Base-by-base conservation (phyloP, 108 stramenopile genomes). In the Cyclostephanos tholiformis region DNA sequence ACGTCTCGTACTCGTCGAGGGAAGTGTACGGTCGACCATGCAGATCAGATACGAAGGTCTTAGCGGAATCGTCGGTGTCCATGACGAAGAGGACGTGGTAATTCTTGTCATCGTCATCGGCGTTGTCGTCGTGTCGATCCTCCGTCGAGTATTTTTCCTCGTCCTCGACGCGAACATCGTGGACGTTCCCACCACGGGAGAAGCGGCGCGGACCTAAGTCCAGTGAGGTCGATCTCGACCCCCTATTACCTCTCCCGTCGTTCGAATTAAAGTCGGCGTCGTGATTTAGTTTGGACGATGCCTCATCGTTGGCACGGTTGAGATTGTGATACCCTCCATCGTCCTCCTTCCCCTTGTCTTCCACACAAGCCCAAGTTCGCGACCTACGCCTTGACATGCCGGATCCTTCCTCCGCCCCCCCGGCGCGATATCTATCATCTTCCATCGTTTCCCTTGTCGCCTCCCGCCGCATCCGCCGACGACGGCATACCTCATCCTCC, bases 21-120 rank as follows among this genome's bases (percentile, higher is more conserved):
- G 69, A 79, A 9, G 89, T 91, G 59, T 88, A 95, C 23, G 91
- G 90, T 67, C 79, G 77, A 8, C 79, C 76, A 74, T 89, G 69
- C 51, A 91, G 79, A 67, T 89, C 86, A 56, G 87, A 35, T 6
- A 90, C 86, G 67, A 95, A 84, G 7, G 61, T 53, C 35, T 80
- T 65, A 0, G 90, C 89, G 12, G 87, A 89, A 48, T 85, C 75
- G 41, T 77, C 67, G 13, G 82, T 78, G 32, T 60, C 71, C 27
- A 92, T 43, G 23, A 85, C 83, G 53, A 95, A 78, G 49, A 95
- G 82, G 12, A 95, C 29, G 23, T 60, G 82, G 65, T 73, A 65
- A 20, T 61, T 71, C 56, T 80, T 80, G 52, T 74, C 50, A 10
- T 52, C 69, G 9, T 67, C 44, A 4, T 19, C 65, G 11, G 11